phyloP scores from a whole-genome alignment of 768 basidiomycete genomes.

The Russula abietina region DNA sequence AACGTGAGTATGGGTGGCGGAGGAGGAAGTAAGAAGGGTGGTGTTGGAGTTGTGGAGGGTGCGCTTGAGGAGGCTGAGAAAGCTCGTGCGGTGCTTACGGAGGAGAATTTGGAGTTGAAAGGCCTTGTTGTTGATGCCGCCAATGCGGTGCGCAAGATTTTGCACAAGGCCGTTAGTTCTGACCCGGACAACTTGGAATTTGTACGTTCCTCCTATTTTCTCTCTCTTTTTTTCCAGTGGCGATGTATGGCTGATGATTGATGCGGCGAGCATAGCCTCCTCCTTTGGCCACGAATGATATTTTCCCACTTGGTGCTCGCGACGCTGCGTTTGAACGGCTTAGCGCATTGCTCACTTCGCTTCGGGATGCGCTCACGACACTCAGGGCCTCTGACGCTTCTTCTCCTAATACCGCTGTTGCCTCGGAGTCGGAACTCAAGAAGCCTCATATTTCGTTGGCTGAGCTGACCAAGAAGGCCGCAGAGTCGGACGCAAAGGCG shows the following conservation, averaged over 20 bases:
- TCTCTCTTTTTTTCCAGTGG: conserved; percentile 15
- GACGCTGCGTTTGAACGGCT: conserved; percentile 29
- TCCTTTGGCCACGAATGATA: conserved; percentile 22
- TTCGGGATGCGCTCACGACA: conserved; percentile 27
- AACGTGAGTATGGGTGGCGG: conserved; percentile 29
- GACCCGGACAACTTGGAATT: conserved; percentile 43
- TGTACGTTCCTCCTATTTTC: conserved; percentile 33
- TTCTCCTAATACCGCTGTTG: neutral
- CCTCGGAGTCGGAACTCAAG: neutral
- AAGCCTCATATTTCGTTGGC: conserved; percentile 13
- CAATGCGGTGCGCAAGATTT: conserved; percentile 56
- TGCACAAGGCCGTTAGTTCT: conserved; percentile 40
- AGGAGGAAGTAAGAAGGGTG: conserved; percentile 40
- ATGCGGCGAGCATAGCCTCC: conserved; percentile 24
- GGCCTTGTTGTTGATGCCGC: conserved; percentile 54
- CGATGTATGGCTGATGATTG: conserved; percentile 7
- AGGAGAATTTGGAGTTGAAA: conserved; percentile 60
- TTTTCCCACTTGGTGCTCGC: conserved; percentile 30
- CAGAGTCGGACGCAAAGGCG: conserved; percentile 25
- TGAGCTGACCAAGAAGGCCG: conserved; percentile 16
- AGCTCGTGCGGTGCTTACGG: conserved; percentile 51
- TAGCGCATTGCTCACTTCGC: conserved; percentile 27
- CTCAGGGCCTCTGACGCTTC: neutral
- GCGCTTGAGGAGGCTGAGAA: conserved; percentile 71
- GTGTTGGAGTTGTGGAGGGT: conserved; percentile 52